phyloP scores from a whole-genome alignment of 768 basidiomycete genomes.

The Boletus tylopilopsis region DNA sequence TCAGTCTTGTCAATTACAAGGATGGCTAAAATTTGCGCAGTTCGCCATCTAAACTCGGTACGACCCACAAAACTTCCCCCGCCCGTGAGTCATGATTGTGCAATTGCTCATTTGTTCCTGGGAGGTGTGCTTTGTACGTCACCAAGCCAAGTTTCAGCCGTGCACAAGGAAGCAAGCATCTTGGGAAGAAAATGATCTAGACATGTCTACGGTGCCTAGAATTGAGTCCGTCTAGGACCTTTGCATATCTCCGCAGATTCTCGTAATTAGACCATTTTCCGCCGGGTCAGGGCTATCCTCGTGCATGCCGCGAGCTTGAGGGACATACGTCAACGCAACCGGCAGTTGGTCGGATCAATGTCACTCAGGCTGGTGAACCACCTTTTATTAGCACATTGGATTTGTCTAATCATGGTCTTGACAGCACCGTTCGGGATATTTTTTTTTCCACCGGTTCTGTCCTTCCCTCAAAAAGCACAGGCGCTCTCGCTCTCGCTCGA shows the following conservation, averaged over 20 bases:
- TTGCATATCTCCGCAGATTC: not conserved
- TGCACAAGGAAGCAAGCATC: too few species aligned
- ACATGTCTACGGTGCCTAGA: not conserved
- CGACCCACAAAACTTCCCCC: constrained; percentile 1
- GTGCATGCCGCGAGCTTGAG: too few species aligned
- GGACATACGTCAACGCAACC: not conserved
- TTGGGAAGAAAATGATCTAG: not conserved
- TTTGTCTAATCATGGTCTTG: not conserved
- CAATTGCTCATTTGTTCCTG: constrained; percentile 8
- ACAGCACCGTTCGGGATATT: not conserved
- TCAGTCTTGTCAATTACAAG: constrained; percentile 10
- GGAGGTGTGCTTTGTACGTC: constrained; percentile 10
- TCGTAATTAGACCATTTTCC: not conserved
- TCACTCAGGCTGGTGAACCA: constrained; percentile 1
- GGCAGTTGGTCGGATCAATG: constrained; percentile 9
- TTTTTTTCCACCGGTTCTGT: not conserved
- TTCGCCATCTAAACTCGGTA: not conserved
- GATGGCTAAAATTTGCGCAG: constrained; percentile 9
- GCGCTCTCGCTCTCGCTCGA: not conserved
- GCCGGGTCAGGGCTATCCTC: not conserved
- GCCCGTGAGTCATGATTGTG: constrained; percentile 12
- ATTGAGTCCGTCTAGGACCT: not conserved
- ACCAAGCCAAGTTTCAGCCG: constrained; percentile 4
- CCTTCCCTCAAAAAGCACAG: not conserved
- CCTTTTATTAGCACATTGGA: constrained; percentile 13